phyloP scores from a whole-genome alignment of 345 rosid species.

The Moricandia arvensis region DNA sequence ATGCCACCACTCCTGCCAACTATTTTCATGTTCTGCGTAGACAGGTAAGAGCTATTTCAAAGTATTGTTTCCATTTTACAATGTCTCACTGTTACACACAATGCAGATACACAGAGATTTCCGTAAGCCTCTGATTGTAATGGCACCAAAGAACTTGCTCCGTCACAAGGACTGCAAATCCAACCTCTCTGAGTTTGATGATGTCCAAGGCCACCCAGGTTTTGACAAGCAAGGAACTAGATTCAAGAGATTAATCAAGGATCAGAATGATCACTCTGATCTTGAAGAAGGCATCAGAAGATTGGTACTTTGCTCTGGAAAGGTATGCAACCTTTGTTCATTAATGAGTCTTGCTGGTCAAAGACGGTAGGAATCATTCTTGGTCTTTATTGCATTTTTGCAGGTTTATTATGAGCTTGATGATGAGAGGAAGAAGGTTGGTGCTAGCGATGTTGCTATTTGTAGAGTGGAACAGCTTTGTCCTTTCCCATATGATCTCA shows the following conservation, averaged over 20 bases:
- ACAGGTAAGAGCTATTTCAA: conserved; percentile 51
- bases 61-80: conserved; percentile 4
- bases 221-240: conserved; percentile 97
- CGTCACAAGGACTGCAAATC: conserved; percentile 94
- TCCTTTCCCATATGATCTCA: conserved; percentile 77
- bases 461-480: conserved; percentile 84
- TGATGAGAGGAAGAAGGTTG: conserved; percentile 55
- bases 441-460: conserved; percentile 64
- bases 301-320: conserved; percentile 90
- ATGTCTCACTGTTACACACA: conserved; percentile 4
- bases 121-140: conserved; percentile 86
- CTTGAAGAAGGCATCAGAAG: conserved; percentile 86
- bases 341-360: conserved; percentile 8
- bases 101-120: conserved; percentile 80
- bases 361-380: neutral
- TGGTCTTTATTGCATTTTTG: neutral
- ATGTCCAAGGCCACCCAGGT: conserved; percentile 93
- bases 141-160: conserved; percentile 90
- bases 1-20: conserved; percentile 86
- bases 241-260: conserved; percentile 88
- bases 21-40: conserved; percentile 81
- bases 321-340: conserved; percentile 43
- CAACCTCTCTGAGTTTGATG: conserved; percentile 90
- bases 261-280: conserved; percentile 75
- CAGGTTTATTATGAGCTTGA: conserved; percentile 72